phyloP scores from a whole-genome alignment of 2,329 filamentous ascomycete genomes.

The Tolypocladium cylindrosporum region DNA sequence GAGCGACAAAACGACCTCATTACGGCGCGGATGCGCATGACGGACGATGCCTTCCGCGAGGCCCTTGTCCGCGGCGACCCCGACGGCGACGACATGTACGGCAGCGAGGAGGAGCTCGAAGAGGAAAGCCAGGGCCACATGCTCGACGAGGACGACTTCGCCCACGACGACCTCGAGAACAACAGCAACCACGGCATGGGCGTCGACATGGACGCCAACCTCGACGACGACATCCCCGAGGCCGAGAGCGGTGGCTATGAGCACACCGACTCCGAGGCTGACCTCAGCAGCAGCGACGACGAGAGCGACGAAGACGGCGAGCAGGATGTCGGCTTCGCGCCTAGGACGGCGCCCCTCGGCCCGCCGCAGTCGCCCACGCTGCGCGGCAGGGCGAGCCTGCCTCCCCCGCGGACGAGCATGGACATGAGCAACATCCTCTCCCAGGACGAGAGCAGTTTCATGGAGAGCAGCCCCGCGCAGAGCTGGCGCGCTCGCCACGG shows the following conservation, averaged over 20 bases:
- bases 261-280: constrained; percentile 67
- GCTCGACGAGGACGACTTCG: constrained; percentile 53
- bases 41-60: constrained; percentile 53
- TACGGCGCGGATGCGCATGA: constrained; percentile 40
- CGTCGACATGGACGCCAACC: constrained; percentile 52
- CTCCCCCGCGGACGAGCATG: constrained; percentile 34
- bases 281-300: constrained; percentile 40
- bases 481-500: constrained; percentile 24
- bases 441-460: constrained; percentile 46
- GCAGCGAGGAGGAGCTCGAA: constrained; percentile 41
- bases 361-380: constrained; percentile 28
- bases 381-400: constrained; percentile 13
- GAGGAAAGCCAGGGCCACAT: constrained; percentile 48
- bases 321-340: constrained; percentile 27
- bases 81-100: constrained; percentile 39
- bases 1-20: constrained; percentile 39
- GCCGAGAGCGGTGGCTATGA: constrained; percentile 58
- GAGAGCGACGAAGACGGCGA: constrained; percentile 17
- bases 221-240: constrained; percentile 63
- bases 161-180: constrained; percentile 18
- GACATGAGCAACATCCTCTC: constrained; percentile 48
- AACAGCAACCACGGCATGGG: constrained; percentile 17
- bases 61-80: constrained; percentile 42
- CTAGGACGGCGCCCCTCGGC: constrained; percentile 21
- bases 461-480: constrained; percentile 42